Evolutionary conservation across 2,329 filamentous ascomycete genomes (phyloP), one percentile per base, ranked within the genome.

Genomic region (Stachybotrys chlorohalonatus): DNA sequence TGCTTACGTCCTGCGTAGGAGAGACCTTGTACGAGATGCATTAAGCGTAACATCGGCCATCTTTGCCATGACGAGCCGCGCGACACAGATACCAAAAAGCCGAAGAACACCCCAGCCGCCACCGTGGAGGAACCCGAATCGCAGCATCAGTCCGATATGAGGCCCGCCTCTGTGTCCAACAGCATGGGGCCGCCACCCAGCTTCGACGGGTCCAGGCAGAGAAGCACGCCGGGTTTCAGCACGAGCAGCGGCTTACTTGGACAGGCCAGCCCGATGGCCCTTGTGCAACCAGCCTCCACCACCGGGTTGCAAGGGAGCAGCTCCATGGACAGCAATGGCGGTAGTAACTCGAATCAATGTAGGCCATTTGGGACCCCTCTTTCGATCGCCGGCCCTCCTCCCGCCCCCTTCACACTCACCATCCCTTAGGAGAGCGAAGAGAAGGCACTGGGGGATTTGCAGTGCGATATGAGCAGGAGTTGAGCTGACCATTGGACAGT

Each of bases 11-110:
- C 56, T 62, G 57, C 54, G 62, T 72, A 95, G 90, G 90, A 95
- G 77, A 87, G 94, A 70, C 94, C 94, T 66, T 99, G 94, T 81
- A 93, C 90, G 66, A 84, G 94, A 75, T 99, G 94, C 78, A 90
- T 97, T 74, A 99, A 97, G 76, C 87, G 94, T 68, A 96, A 96
- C 75, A 99, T 99, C 71, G 94, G 93, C 65, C 94, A 99, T 73
- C 81, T 99, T 62, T 99, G 94, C 73, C 94, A 96, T 76, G 94
- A 99, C 73, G 94, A 97, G 74, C 93, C 92, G 62, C 86, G 93
- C 71, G 93, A 99, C 67, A 78, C 85, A 62, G 83, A 85, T 58
- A 72, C 86, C 57, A 95, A 94, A 74, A 93, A 92, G 73, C 74
- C 81, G 63, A 96, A 93, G 75, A 81, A 76, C 68, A 61, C 61